Percentiles rank a stretch among this genome's conserved stretches.
Evolutionary conservation across 345 rosid genomes (phyloP).

Genomic region (Linum tenue): DNA sequence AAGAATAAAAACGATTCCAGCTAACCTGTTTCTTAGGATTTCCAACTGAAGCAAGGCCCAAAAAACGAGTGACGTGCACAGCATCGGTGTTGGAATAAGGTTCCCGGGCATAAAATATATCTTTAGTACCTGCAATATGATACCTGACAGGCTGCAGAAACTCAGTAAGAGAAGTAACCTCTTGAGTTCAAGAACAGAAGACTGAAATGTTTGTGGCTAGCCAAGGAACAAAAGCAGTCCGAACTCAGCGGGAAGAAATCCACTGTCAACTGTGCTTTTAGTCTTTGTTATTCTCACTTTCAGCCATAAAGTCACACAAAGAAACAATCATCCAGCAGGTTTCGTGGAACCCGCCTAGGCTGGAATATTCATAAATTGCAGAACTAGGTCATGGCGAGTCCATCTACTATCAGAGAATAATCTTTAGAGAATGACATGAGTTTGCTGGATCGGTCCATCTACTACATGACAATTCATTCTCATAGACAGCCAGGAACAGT

Average conservation of each 20-base stretch:
- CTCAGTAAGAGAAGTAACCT: slow-evolving; percentile 13
- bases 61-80: slow-evolving; percentile 72
- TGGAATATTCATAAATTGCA: neutral
- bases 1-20: slow-evolving; percentile 3
- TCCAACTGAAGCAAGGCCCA: slow-evolving; percentile 89
- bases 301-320: neutral
- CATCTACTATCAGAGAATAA: neutral
- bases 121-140: slow-evolving; percentile 83
- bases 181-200: neutral
- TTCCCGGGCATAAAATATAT: slow-evolving; percentile 75
- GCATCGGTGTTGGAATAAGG: slow-evolving; percentile 69
- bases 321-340: too few species aligned
- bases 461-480: neutral
- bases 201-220: neutral
- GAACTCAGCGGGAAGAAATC: neutral
- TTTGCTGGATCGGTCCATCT: neutral
- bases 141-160: slow-evolving; percentile 40
- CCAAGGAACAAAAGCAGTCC: neutral
- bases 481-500: neutral
- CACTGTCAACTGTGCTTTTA: neutral
- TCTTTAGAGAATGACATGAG: neutral
- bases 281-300: neutral
- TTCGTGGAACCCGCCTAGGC: neutral
- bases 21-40: slow-evolving; percentile 81
- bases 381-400: neutral